These are phyloP conservation scores for Cladobotryum mycophilum DNA, from an alignment of 2,329 filamentous ascomycete species.

Conservation along the genomic window DNA sequence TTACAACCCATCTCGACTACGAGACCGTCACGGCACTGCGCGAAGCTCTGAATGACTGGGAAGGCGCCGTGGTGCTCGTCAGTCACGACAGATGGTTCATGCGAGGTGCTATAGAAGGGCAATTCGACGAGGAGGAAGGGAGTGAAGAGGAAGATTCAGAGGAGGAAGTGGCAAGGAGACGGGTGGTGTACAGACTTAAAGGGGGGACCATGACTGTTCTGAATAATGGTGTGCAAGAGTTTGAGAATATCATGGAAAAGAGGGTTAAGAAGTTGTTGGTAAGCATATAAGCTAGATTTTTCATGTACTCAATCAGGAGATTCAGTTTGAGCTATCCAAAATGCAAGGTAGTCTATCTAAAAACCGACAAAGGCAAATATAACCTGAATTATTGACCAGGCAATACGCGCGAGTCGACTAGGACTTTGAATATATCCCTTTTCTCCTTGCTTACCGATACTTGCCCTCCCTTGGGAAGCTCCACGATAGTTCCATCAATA, in stretches of 20 bases:
- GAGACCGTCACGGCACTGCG: slow-evolving; percentile 70
- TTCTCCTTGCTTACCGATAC: slow-evolving; percentile 56
- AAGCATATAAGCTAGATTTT: not conserved
- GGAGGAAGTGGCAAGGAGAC: slow-evolving; percentile 38
- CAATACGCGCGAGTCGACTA: slow-evolving; percentile 32
- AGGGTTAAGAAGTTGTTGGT: slow-evolving; percentile 41
- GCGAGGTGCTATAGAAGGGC: slow-evolving; percentile 54
- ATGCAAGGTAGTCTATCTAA: not conserved
- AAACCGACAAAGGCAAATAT: not conserved
- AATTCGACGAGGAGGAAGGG: slow-evolving; percentile 32
- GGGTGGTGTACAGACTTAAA: slow-evolving; percentile 55
- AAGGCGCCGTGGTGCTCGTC: slow-evolving; percentile 69
- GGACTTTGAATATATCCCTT: slow-evolving; percentile 35
- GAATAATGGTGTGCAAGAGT: slow-evolving; percentile 56
- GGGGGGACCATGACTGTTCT: slow-evolving; percentile 50
- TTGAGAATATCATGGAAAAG: slow-evolving; percentile 58
- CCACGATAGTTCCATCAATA: slow-evolving; percentile 84
- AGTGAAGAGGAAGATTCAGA: slow-evolving; percentile 32
- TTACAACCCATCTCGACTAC: slow-evolving; percentile 80
- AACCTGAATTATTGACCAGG: slow-evolving; percentile 1
- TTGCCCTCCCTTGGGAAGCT: slow-evolving; percentile 63
- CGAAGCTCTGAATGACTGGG: slow-evolving; percentile 59
- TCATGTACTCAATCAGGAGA: not conserved
- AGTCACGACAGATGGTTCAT: slow-evolving; percentile 82
- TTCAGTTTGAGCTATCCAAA: not conserved